Evolutionary conservation across 176 grass and related monocot genomes (phyloP).

Genomic region (Leersia perrieri): DNA sequence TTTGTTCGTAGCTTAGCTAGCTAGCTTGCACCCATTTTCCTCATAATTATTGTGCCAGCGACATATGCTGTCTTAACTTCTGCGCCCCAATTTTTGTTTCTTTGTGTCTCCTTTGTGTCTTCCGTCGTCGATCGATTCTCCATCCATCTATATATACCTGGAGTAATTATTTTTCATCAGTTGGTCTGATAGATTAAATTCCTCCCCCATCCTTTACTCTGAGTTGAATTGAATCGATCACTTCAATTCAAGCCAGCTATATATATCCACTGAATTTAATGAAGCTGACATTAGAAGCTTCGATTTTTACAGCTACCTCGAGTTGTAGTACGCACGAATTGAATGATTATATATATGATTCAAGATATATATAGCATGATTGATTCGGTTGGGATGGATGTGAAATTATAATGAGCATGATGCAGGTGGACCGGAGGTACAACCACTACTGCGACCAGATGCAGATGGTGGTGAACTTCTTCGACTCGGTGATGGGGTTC

Average conservation of each 20-base stretch:
- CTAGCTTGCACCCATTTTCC: slow-evolving; percentile 30
- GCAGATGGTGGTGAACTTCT: slow-evolving; percentile 99
- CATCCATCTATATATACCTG: not conserved
- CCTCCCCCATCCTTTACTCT: too few relatives aligned
- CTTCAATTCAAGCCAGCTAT: not conserved
- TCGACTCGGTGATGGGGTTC: slow-evolving; percentile 98
- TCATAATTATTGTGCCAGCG: slow-evolving; percentile 60
- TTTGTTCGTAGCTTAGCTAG: slow-evolving; percentile 19
- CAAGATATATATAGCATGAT: too few relatives aligned
- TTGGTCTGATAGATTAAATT: too few relatives aligned
- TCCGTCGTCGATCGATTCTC: not conserved
- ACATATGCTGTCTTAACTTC: slow-evolving; percentile 45
- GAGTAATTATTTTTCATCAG: not conserved
- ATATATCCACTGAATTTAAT: not conserved
- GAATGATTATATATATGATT: not conserved
- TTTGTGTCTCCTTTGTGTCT: not conserved
- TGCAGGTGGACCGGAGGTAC: slow-evolving; percentile 96
- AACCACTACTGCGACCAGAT: slow-evolving; percentile 99
- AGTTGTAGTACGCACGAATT: not conserved
- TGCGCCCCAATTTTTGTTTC: slow-evolving; percentile 34
- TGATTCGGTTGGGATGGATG: not conserved
- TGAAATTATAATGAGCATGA: not conserved
- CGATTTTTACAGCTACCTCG: not conserved
- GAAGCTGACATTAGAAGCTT: not conserved
- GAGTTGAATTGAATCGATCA: not conserved